Base-by-base conservation (phyloP, 768 basidiomycete genomes). In the Russula ochroleuca region DNA sequence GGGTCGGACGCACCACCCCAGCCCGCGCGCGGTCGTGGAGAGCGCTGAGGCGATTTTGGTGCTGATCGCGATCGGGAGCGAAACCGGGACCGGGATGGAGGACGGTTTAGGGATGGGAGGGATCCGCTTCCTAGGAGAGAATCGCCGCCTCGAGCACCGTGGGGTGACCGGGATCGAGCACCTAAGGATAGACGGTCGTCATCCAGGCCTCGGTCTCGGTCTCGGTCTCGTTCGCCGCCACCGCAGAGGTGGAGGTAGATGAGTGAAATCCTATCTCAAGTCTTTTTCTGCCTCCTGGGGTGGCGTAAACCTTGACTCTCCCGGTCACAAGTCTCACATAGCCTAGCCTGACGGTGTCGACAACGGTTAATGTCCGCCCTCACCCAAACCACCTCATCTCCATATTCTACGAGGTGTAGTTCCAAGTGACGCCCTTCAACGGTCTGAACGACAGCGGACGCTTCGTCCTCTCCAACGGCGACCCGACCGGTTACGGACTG, bases 1-100 rank as follows among this genome's bases (percentile, higher is more conserved):
- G 85, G 80, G 17, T 87, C 88, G 1, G 81, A 84, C 68, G 77
- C 77, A 1, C 77, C 74, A 5, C 64, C 73, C 25, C 53, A 47
- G n/a, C 58, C 78, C 7, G 75, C 76, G 8, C 73, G 74, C 2
- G 69, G 75, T 38, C 77, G 77, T 33, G 75, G 82, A 38, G 77
- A 82, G 38, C 75, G 79, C 5, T 75, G 81, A 2, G 78, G 81
- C 4, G 78, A 79, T 6, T 72, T 75, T 19, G 75, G 74, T 41
- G 68, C 62, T 2, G 69, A 63, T 6, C 57, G 65, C 21, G 73
- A 66, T 51, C 68, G 70, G 25, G 74, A 69, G 25, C 64, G 72
- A 15, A 61, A 66, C 9, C 37, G 78, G 49, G 52, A 55, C 23
- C 53, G 53, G 17, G 53, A 57, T 17, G 70, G 74, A 6, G 68